Conservation (phyloP, 768 basidiomycete genomes). For the Cytidiella melzeri region DNA sequence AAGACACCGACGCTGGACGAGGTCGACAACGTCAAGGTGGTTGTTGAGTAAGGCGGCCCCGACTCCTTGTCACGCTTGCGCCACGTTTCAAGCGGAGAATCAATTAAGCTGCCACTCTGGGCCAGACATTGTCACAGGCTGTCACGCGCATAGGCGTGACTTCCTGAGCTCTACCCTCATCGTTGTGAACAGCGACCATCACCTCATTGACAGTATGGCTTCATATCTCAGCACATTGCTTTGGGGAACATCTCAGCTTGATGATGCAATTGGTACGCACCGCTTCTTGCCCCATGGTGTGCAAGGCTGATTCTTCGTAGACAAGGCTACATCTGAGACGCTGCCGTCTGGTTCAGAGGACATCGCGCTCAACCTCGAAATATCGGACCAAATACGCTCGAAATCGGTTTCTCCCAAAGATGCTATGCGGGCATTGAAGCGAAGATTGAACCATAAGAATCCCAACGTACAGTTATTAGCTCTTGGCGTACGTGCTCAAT, state of each 20-base stretch:
- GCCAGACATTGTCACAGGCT: not conserved
- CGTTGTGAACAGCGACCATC: slow-evolving; percentile 12
- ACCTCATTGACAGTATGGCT: slow-evolving; percentile 36
- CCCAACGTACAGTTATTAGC: slow-evolving; percentile 90
- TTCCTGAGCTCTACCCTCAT: not conserved
- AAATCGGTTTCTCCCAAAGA: slow-evolving; percentile 81
- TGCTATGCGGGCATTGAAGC: slow-evolving; percentile 84
- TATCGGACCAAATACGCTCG: slow-evolving; percentile 94
- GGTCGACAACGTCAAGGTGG: slow-evolving; percentile 23
- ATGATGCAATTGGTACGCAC: slow-evolving; percentile 71
- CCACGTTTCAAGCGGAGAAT: slow-evolving; percentile 6
- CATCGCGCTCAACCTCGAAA: slow-evolving; percentile 89
- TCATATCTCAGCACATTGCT: slow-evolving; percentile 57
- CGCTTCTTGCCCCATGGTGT: not conserved
- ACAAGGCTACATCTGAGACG: slow-evolving; percentile 91
- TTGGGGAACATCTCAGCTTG: slow-evolving; percentile 79
- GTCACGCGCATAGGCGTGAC: slow-evolving; percentile 1
- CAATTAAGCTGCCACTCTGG: not conserved
- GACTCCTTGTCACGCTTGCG: slow-evolving; percentile 13
- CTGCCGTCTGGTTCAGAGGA: slow-evolving; percentile 80
- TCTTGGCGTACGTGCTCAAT: slow-evolving; percentile 60
- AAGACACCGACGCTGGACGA: slow-evolving; percentile 19
- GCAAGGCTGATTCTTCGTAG: slow-evolving; percentile 34
- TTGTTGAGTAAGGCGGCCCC: slow-evolving; percentile 24
- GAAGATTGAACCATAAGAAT: slow-evolving; percentile 87